These are phyloP conservation scores for Achlya hypogyna DNA, from an alignment of 352 stramenopile species.

Conservation along the genomic window DNA sequence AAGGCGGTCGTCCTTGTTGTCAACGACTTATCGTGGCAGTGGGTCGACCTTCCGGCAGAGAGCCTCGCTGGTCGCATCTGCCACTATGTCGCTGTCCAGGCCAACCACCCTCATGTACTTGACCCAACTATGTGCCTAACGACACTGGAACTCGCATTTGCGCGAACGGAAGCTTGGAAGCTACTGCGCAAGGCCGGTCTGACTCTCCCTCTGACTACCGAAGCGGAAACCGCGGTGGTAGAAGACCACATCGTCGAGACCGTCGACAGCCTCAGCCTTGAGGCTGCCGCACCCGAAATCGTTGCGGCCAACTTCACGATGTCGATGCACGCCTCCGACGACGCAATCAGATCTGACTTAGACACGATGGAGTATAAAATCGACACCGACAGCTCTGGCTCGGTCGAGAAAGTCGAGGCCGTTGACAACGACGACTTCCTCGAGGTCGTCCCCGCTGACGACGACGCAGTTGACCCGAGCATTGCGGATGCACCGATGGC, in stretches of 20 bases:
- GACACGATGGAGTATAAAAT: no score
- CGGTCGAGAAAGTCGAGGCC: neutral
- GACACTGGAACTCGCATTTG: constrained; percentile 5
- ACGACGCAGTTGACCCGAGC: neutral
- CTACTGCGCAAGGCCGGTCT: neutral
- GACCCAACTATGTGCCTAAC: neutral
- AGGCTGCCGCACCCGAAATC: neutral
- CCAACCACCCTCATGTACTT: neutral
- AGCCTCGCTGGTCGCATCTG: neutral
- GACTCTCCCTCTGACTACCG: no score
- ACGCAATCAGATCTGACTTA: no score
- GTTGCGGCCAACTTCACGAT: no score
- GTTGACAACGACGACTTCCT: neutral
- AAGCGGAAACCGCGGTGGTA: no score
- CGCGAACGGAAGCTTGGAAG: neutral
- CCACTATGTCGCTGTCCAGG: neutral
- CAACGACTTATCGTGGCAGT: neutral
- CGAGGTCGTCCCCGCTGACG: neutral
- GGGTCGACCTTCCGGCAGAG: neutral
- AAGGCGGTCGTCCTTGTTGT: neutral
- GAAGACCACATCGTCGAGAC: no score
- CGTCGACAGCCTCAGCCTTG: neutral
- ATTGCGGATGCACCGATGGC: no score
- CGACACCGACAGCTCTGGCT: no score
- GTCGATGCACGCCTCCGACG: no score